phyloP scores from a whole-genome alignment of 345 rosid genomes.

The Turnera subulata region DNA sequence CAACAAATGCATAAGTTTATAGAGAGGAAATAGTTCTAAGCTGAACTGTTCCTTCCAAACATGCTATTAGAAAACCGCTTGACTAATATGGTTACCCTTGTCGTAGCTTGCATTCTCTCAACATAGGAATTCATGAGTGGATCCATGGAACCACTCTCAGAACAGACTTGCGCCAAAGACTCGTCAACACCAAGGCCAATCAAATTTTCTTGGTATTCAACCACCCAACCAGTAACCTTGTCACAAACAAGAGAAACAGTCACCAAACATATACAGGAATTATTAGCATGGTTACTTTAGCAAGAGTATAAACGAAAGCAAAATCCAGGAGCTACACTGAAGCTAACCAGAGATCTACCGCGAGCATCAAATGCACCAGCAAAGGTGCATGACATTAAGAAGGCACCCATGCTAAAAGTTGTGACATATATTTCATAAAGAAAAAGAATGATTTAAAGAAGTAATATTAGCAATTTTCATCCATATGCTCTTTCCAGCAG shows the following conservation, averaged over 20 bases:
- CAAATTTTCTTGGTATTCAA: slow-evolving; percentile 94
- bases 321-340: not conserved
- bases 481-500: no score
- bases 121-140: slow-evolving; percentile 98
- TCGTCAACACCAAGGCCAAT: slow-evolving; percentile 99
- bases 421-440: no score
- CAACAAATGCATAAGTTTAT: slow-evolving; percentile 9
- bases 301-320: slow-evolving; percentile 6
- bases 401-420: no score
- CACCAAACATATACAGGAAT: slow-evolving; percentile 15
- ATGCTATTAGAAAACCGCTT: not conserved
- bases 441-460: no score
- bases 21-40: slow-evolving; percentile 2
- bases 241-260: slow-evolving; percentile 23
- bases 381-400: no score
- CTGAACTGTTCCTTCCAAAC: not conserved
- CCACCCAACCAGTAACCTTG: slow-evolving; percentile 99
- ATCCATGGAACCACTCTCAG: slow-evolving; percentile 99
- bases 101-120: slow-evolving; percentile 99
- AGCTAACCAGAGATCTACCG: no score
- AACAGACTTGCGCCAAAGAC: slow-evolving; percentile 97
- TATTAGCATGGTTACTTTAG: not conserved
- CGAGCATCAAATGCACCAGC: no score
- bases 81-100: slow-evolving; percentile 47
- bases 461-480: no score